These are phyloP conservation scores for Nitzschia sp. DNA, from an alignment of 108 stramenopile genomes.

Conservation along the genomic window DNA sequence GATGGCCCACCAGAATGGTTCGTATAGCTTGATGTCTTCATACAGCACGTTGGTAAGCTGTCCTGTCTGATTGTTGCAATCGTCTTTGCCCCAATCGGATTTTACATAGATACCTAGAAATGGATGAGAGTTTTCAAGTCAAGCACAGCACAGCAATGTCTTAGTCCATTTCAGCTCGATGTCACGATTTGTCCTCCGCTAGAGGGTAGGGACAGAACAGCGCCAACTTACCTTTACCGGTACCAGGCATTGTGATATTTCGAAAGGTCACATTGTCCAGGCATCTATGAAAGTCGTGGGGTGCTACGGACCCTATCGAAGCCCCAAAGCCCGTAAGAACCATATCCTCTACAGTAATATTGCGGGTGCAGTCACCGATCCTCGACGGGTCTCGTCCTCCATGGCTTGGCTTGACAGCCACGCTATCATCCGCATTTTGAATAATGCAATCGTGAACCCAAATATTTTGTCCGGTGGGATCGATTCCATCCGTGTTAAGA, in stretches of 20 bases:
- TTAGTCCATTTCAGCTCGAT: neutral
- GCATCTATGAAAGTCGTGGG: constrained; percentile 16
- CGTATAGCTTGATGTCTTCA: constrained; percentile 39
- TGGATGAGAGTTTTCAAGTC: neutral
- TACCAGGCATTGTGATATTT: constrained; percentile 43
- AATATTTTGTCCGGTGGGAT: constrained; percentile 40
- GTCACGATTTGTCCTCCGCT: too few relatives aligned
- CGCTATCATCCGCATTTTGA: constrained; percentile 43
- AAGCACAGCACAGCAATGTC: neutral
- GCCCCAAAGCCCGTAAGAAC: constrained; percentile 42
- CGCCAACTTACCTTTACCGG: constrained; percentile 31
- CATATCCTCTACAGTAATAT: constrained; percentile 46
- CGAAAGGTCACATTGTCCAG: constrained; percentile 48
- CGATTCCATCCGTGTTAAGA: constrained; percentile 53
- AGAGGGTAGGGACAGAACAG: too few relatives aligned
- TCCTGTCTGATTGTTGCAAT: constrained; percentile 9
- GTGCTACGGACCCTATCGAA: constrained; percentile 37
- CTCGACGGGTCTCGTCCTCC: constrained; percentile 1
- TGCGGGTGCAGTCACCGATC: constrained; percentile 26
- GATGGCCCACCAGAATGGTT: constrained; percentile 48
- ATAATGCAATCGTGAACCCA: constrained; percentile 46
- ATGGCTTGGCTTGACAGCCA: constrained; percentile 35
- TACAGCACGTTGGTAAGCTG: constrained; percentile 35
- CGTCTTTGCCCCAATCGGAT: constrained; percentile 8
- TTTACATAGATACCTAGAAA: constrained; percentile 20